Evolutionary conservation across 805 yeast species (phyloP), one percentile per base, ranked within the genome.

Genomic region (Priceomyces haplophilus): DNA sequence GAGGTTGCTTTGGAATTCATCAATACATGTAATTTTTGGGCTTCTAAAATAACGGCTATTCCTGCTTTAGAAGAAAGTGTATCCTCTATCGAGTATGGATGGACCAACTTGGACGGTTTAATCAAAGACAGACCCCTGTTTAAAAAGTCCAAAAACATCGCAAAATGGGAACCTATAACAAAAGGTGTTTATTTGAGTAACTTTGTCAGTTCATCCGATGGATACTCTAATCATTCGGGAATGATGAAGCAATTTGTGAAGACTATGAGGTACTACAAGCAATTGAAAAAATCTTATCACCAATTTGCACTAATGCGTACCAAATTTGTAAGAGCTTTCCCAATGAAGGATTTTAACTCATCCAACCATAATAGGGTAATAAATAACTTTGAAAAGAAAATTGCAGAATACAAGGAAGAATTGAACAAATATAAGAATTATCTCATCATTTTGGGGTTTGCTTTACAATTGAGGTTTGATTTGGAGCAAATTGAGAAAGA

Each of bases 11-110:
- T 67, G 34, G 85, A 80, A 55, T 87, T 78, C 61, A 79, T 85
- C 13, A 78, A 83, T 51, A 80, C 91, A 4, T 82, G 93, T 62
- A 89, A 88, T 61, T 89, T 86, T 59, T 89, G 97, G 96, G 87
- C 95, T 2, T 86, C 91, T 1, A 76, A 93, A 50, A 76, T 85
- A 29, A 83, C 95, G 5, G 83, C 89, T 12, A 82, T 87, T 16
- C 96, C 96, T 3, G 73, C 81, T 0, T 57, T 62, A 45, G 85
- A 82, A 53, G 83, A 80, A 42, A 80, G 84, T 48, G 72, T 86
- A 24, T 80, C 88, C 2, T 82, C 91, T 41, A 76, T 82, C 45
- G 95, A 89, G 58, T 88, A 80, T 57, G 96, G 96, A 2, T 88
- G 96, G 96, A 71, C 73, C 20, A 57, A 70, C 49, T 49, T 70